Evolutionary conservation across 2,329 filamentous ascomycete genomes (phyloP).

Genomic region (Aspergillus pseudoviridinutans): DNA sequence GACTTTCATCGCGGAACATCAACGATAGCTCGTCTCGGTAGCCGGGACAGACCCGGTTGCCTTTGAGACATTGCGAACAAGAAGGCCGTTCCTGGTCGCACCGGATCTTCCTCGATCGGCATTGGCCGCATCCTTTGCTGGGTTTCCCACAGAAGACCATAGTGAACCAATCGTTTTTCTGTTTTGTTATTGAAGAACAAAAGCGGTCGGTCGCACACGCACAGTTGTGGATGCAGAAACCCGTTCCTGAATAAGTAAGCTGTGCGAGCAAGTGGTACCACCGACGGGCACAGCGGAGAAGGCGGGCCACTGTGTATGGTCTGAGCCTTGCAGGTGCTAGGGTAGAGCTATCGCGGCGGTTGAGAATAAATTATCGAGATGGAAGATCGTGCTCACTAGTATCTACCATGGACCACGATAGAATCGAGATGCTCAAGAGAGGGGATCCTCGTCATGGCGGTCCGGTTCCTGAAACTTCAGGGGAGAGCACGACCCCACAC

Average conservation of each 20-base stretch:
- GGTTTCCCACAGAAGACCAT: constrained; percentile 45
- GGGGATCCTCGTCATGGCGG: neutral
- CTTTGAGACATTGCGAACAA: constrained; percentile 60
- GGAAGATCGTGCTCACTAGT: neutral
- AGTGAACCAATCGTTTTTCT: neutral
- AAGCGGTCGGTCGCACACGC: neutral
- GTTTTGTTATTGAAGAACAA: neutral
- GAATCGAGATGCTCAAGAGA: neutral
- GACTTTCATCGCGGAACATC: constrained; percentile 65
- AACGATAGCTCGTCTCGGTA: constrained; percentile 62
- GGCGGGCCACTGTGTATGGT: neutral
- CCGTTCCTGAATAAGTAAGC: neutral
- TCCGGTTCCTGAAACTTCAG: neutral
- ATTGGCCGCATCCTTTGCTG: constrained; percentile 44
- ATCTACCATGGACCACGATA: neutral
- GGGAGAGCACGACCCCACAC: neutral
- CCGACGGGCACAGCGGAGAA: neutral
- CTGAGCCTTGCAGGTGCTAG: neutral
- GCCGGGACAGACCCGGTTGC: constrained; percentile 58
- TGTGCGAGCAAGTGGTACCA: neutral
- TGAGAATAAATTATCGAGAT: neutral
- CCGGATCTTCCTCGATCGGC: constrained; percentile 42
- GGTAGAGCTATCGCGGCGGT: neutral
- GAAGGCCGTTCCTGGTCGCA: constrained; percentile 60
- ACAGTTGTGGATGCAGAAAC: neutral